Evolutionary conservation across 768 basidiomycete genomes (phyloP), one percentile per base, ranked within the genome.

Genomic region (Termitomyces sp.): DNA sequence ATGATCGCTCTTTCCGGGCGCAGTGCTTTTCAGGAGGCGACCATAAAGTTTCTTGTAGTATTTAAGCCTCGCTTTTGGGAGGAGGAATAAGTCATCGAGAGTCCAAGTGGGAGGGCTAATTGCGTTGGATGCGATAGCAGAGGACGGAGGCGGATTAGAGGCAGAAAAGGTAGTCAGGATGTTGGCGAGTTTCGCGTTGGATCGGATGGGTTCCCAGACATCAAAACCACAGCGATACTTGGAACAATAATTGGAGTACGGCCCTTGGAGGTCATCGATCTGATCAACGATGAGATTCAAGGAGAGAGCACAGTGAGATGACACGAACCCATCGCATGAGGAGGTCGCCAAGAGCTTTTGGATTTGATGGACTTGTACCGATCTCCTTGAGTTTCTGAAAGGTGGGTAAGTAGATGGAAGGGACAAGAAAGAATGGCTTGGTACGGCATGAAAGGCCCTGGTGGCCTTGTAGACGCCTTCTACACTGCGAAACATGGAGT

Each of bases 391-490:
- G 79, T 86, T 91, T 92, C 96, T 97, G 73, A 36, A 59, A 62
- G 61, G 57, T 46, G 63, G 55, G 70, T 66, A 69, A 64, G 64
- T 4, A 20, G n/a, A 60, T 50, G 20, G 56, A 49, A 46, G 32
- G 45, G 35, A 28, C 15, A 51, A 39, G 33, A 60, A 58, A 55
- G 38, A 49, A 42, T 35, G 55, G 66, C 58, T 63, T 49, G 68
- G 67, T 65, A 96, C 95, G 51, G 81, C 78, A 58, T 93, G 83
- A 62, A 99, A 81, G 1, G 80, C 74, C 59, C 94, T 87, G 76
- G 95, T 98, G 22, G 93, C 91, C 73, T 94, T 91, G 79, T 95
- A 99, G 20, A 98, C 86, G 24, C 83, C 84, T 74, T 99, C 97
- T 55, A 98, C 86, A 66, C 89, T 88, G 65, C 97, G 82, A 75